Percentiles rank a stretch among this genome's conserved stretches.
Evolutionary conservation across 805 yeast genomes (phyloP).

Genomic region (Gaillardinia entomophila): DNA sequence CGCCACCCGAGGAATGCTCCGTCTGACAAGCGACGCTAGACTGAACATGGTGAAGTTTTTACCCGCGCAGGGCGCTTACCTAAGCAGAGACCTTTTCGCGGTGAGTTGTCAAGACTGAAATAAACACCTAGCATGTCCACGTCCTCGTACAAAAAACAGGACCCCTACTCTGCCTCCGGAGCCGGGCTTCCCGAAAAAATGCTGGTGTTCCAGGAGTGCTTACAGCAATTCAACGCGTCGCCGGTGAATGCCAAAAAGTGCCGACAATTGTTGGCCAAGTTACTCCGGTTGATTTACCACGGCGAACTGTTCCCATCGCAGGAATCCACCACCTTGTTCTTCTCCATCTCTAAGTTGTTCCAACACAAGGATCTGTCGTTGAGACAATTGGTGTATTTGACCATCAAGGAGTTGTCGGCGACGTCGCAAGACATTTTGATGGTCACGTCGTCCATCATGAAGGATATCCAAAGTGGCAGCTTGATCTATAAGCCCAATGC

Average conservation of each 20-base stretch:
- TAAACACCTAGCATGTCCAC: conserved; percentile 58
- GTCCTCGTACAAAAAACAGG: conserved; percentile 75
- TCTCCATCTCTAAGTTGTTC: conserved; percentile 88
- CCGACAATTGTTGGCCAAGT: conserved; percentile 73
- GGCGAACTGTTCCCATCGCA: conserved; percentile 85
- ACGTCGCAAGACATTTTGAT: conserved; percentile 88
- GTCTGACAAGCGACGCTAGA: conserved; percentile 8
- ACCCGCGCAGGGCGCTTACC: conserved; percentile 1
- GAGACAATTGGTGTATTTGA: conserved; percentile 90
- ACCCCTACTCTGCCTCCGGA: conserved; percentile 53
- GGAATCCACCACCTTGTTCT: conserved; percentile 90
- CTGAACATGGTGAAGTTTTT: conserved; percentile 11
- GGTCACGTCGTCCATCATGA: conserved; percentile 98
- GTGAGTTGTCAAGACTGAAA: conserved; percentile 5
- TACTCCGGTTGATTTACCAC: conserved; percentile 72
- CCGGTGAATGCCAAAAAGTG: conserved; percentile 87
- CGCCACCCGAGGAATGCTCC: not conserved
- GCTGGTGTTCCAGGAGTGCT: conserved; percentile 95
- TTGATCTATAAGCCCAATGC: conserved; percentile 89
- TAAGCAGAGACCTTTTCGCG: conserved; percentile 11
- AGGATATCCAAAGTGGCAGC: conserved; percentile 90
- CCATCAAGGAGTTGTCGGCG: conserved; percentile 83
- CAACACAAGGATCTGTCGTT: conserved; percentile 85
- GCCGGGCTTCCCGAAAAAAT: conserved; percentile 82
- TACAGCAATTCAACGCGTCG: conserved; percentile 85